phyloP scores from a whole-genome alignment of 2,329 filamentous ascomycete species.

The Talaromyces amestolkiae region DNA sequence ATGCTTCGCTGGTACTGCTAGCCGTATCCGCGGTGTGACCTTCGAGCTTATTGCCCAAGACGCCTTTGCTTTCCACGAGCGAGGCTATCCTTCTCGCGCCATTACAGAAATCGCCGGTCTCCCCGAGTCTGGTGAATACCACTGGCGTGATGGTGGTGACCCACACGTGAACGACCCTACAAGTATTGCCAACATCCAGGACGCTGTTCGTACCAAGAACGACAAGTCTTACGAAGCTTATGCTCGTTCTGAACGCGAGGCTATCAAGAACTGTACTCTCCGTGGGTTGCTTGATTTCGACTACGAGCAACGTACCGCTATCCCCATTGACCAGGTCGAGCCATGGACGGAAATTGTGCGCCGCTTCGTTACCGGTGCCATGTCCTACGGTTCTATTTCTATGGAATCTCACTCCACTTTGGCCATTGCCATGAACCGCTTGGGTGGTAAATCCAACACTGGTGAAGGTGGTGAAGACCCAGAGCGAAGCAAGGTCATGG shows the following conservation, averaged over 20 bases:
- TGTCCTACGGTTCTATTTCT: conserved; percentile 98
- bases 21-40: conserved; percentile 89
- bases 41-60: conserved; percentile 93
- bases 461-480: conserved; percentile 96
- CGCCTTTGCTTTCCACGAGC: conserved; percentile 91
- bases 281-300: conserved; percentile 94
- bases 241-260: conserved; percentile 87
- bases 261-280: conserved; percentile 93
- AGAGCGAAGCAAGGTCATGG: conserved; percentile 79
- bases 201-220: conserved; percentile 94
- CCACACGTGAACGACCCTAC: conserved; percentile 92
- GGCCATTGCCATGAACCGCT: conserved; percentile 92
- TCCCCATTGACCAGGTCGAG: conserved; percentile 95
- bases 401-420: conserved; percentile 98
- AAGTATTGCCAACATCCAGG: conserved; percentile 94
- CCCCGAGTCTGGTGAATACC: conserved; percentile 91
- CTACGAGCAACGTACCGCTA: conserved; percentile 78
- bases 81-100: conserved; percentile 78
- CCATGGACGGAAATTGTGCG: conserved; percentile 97
- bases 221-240: conserved; percentile 98
- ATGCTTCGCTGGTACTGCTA: conserved; percentile 92
- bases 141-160: conserved; percentile 96
- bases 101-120: conserved; percentile 77
- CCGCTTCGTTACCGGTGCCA: conserved; percentile 92
- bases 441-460: conserved; percentile 96